Base-by-base conservation (phyloP, 2,329 filamentous ascomycete genomes). In the Dactylonectria estremocensis region DNA sequence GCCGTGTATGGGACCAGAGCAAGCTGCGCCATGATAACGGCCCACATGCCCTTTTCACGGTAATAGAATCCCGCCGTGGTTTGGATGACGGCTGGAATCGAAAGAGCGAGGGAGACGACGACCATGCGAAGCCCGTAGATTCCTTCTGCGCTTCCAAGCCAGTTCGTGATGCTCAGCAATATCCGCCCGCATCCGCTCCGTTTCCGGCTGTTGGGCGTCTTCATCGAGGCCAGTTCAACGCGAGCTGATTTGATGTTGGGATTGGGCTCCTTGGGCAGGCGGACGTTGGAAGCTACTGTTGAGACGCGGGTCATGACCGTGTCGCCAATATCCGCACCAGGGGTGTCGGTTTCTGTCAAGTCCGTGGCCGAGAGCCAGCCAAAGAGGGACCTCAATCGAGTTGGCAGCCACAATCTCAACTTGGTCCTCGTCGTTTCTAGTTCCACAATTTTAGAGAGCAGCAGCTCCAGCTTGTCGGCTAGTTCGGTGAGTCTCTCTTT, bases 21-120 rank as follows among this genome's bases (percentile, higher is more conserved):
- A 37, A 73, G 68, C 18, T 73, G 71, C 0, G 70, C 59, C 71
- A 73, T 73, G n/a, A 73, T 73, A 14, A 73, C 49, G 40, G 71
- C 71, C 71, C 71, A 73, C 5, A 73, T 2, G 0, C 71, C 71
- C 37, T 73, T 73, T 14, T 73, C 67, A 4, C 70, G 66, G 24
- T 71, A 73, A 50, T 68, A 73, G 24, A 73, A 73, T 7, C 71
- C 71, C 0, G 70, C 66, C 1, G 68, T 71, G 0, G 68, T 64
- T 0, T 46, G 52, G 3, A 73, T 55, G 10, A 67, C 59, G 2
- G 53, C 64, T 3, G 64, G 64, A 1, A 63, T 24, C 5, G 59
- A 58, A 3, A 67, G 59, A 6, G 46, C 64, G 5, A 67, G 20
- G 13, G 52, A 57, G 20, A 67, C 49, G 2, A 67, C 20, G 3